These are phyloP conservation scores for Leptographium procerum DNA, from an alignment of 2,329 filamentous ascomycete species.

Conservation along the genomic window DNA sequence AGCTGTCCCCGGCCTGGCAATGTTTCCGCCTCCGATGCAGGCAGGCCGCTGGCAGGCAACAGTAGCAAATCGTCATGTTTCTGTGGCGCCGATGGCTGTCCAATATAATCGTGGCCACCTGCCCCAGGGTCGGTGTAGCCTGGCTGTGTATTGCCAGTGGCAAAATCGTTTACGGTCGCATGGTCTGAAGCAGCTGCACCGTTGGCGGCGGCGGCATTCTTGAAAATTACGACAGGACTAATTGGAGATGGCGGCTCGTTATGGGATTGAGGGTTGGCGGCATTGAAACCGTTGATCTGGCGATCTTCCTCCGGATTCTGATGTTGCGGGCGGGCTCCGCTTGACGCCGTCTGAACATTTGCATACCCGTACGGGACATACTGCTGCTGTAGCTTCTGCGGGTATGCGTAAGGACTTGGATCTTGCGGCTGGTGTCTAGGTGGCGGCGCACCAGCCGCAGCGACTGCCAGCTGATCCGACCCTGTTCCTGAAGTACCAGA, in stretches of 20 bases:
- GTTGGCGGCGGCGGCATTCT: not conserved
- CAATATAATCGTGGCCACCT: not conserved
- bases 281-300: not conserved
- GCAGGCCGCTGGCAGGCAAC: not conserved
- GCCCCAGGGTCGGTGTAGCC: not conserved
- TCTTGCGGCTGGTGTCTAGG: slow-evolving; percentile 23
- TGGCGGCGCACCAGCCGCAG: slow-evolving; percentile 44
- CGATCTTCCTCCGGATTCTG: not conserved
- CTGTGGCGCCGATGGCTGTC: not conserved
- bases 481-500: slow-evolving; percentile 43
- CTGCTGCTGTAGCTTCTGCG: not conserved
- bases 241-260: not conserved
- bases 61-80: not conserved
- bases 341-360: not conserved
- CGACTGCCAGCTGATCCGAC: slow-evolving; percentile 35
- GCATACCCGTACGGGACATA: not conserved
- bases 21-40: not conserved
- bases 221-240: not conserved
- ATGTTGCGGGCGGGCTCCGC: not conserved
- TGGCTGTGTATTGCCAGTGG: not conserved
- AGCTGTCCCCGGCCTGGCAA: not conserved
- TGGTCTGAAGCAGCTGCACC: not conserved
- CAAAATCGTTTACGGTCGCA: not conserved
- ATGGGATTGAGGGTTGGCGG: not conserved
- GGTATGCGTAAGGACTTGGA: not conserved